phyloP scores from a whole-genome alignment of 2,329 filamentous ascomycete genomes.

The Cladosporium sp. region DNA sequence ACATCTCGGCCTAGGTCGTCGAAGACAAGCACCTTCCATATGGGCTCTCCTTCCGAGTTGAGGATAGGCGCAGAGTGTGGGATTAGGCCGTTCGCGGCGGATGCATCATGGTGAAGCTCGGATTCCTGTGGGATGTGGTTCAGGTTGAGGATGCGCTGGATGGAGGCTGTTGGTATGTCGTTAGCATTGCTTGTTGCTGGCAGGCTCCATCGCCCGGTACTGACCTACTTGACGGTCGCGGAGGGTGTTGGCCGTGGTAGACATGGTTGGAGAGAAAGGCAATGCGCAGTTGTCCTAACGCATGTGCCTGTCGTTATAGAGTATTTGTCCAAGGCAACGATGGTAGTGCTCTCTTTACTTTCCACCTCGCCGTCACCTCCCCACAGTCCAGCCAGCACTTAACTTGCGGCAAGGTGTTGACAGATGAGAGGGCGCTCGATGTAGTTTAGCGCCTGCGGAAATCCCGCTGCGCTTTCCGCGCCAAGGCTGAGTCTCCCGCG shows the following conservation, averaged over 20 bases:
- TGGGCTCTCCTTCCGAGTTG: conserved; percentile 83
- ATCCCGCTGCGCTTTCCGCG: not conserved
- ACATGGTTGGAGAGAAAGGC: conserved; percentile 50
- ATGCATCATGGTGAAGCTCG: conserved; percentile 63
- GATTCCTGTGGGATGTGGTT: conserved; percentile 68
- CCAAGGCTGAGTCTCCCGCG: not conserved
- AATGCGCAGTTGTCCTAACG: conserved; percentile 27
- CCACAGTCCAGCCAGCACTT: not conserved
- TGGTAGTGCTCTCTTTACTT: not conserved
- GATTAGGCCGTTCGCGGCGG: conserved; percentile 62
- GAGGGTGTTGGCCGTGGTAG: conserved; percentile 59
- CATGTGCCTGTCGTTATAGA: conserved; percentile 27
- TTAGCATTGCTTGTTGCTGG: conserved; percentile 18
- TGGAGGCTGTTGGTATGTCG: conserved; percentile 64
- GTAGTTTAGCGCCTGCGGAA: not conserved
- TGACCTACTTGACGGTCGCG: conserved; percentile 73
- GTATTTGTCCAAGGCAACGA: not conserved
- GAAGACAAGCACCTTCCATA: conserved; percentile 98
- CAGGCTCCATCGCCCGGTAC: conserved; percentile 35
- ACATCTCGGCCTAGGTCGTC: conserved; percentile 91
- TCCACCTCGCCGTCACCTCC: not conserved
- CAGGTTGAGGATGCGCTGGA: conserved; percentile 93
- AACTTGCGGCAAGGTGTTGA: not conserved
- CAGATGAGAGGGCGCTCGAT: not conserved
- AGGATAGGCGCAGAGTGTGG: conserved; percentile 76